Conservation (phyloP, 768 basidiomycete species). For the Hygrocybe coccinea region DNA sequence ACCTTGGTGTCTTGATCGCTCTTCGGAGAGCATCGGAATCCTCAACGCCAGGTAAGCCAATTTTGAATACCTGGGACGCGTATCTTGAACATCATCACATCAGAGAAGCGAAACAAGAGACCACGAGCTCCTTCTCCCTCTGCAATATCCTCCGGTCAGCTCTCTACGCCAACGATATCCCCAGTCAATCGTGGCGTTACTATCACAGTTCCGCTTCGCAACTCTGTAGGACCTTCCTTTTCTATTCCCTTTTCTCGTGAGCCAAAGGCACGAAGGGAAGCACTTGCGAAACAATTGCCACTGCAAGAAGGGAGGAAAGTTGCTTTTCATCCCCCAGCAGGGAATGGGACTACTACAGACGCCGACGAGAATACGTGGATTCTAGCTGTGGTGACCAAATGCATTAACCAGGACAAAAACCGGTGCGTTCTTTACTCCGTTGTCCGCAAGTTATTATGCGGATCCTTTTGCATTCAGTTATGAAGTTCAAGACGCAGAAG, state of each 20-base stretch:
- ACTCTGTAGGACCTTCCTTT: conserved; percentile 53
- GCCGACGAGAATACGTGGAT: conserved; percentile 70
- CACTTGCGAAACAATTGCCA: conserved; percentile 55
- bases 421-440: conserved; percentile 36
- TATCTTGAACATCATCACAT: neutral
- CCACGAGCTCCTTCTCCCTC: conserved; percentile 67
- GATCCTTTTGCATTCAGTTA: conserved; percentile 45
- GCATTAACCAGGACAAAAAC: conserved; percentile 67
- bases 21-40: conserved; percentile 67
- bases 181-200: conserved; percentile 44
- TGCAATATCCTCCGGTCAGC: conserved; percentile 36
- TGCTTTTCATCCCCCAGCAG: conserved; percentile 68
- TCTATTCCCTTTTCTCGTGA: conserved; percentile 55
- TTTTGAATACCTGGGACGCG: neutral
- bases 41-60: conserved; percentile 46
- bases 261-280: conserved; percentile 61
- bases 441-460: neutral
- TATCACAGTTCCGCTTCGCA: conserved; percentile 53
- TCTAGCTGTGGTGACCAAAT: conserved; percentile 67
- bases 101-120: conserved; percentile 76
- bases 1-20: conserved; percentile 62
- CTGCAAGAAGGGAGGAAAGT: conserved; percentile 73
- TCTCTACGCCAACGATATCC: conserved; percentile 30
- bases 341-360: conserved; percentile 35
- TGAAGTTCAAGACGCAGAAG: conserved; percentile 82